A percentile compares a stretch with the other conserved stretches of the same genome.
Evolutionary conservation across 2,329 filamentous ascomycete species (phyloP).

Genomic region (Cryphonectria naterciae): DNA sequence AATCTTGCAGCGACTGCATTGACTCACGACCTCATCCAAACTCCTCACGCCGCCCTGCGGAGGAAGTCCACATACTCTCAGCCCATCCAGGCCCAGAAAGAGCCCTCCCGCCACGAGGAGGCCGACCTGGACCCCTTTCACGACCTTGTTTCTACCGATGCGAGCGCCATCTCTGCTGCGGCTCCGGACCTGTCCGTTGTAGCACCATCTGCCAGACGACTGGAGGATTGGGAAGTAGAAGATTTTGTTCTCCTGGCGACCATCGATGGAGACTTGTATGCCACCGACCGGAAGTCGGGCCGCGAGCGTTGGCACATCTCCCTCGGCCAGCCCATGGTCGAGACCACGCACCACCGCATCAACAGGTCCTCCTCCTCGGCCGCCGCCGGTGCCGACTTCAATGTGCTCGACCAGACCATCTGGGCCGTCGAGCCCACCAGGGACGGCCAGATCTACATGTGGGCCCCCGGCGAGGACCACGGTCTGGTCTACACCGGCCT

Average conservation of each 20-base stretch:
- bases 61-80: constrained; percentile 28
- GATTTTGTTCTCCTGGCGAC: constrained; percentile 99
- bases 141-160: constrained; percentile 61
- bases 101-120: constrained; percentile 8
- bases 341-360: constrained; percentile 79
- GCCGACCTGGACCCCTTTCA: constrained; percentile 32
- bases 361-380: constrained; percentile 56
- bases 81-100: constrained; percentile 20
- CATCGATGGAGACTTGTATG: constrained; percentile 95
- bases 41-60: constrained; percentile 23
- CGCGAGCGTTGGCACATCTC: constrained; percentile 83
- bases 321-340: constrained; percentile 84
- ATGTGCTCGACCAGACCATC: constrained; percentile 79
- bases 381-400: constrained; percentile 60
- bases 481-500: constrained; percentile 69
- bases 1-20: constrained; percentile 31
- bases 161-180: constrained; percentile 96
- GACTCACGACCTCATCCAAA: constrained; percentile 28
- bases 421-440: constrained; percentile 95
- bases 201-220: constrained; percentile 96
- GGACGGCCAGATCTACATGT: constrained; percentile 86
- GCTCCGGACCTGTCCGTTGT: constrained; percentile 95
- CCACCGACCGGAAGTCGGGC: constrained; percentile 85
- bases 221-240: constrained; percentile 99
- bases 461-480: constrained; percentile 67